Conservation (phyloP, 2,329 filamentous ascomycete species). For the Apiospora aurea region DNA sequence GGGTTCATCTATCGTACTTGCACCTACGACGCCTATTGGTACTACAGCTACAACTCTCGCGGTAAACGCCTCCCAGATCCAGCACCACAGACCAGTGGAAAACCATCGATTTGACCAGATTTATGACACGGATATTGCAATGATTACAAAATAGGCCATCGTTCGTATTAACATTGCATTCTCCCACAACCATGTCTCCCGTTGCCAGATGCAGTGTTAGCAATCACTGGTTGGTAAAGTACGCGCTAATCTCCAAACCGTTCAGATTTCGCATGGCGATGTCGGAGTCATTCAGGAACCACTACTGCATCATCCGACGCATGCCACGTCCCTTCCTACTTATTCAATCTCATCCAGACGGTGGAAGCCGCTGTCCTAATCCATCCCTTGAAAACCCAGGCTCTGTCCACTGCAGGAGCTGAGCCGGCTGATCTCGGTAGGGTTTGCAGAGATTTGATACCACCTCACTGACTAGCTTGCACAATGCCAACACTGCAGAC, state of each 20-base stretch:
- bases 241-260: conserved; percentile 3
- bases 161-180: not conserved
- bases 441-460: not conserved
- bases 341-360: not conserved
- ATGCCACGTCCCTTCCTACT: not conserved
- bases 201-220: not conserved
- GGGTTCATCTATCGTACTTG: not conserved
- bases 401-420: not conserved
- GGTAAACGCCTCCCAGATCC: not conserved
- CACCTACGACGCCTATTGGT: not conserved
- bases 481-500: not conserved
- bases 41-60: not conserved
- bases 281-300: conserved; percentile 2
- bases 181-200: not conserved
- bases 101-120: not conserved
- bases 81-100: too few relatives aligned
- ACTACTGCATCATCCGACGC: not conserved
- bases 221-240: not conserved
- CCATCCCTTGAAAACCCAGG: not conserved
- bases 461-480: not conserved
- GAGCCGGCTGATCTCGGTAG: not conserved
- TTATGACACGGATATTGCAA: not conserved
- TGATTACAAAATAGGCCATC: not conserved
- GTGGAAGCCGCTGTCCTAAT: not conserved
- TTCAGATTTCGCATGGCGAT: not conserved